Base-by-base conservation (phyloP, 345 rosid species). In the Abelmoschus esculentus region DNA sequence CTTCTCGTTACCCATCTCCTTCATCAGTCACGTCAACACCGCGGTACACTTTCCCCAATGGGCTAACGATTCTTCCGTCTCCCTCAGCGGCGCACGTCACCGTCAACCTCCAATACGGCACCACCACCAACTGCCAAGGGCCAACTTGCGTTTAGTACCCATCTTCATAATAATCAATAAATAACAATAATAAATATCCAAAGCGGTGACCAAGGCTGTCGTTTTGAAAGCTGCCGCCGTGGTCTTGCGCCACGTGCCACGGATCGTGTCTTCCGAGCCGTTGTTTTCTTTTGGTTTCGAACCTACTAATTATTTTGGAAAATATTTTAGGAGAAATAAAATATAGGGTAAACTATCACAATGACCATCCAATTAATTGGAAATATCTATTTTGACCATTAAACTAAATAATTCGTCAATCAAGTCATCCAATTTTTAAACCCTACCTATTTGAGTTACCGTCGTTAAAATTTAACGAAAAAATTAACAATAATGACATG, bases 261-360 rank as follows among this genome's bases (percentile, higher is more conserved):
- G 80, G 75, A 73, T 77, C 84, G 10, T 73, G 83, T 77, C 76
- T 46, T 54, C 67, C 18, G 53, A 49, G 0, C 53, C 53, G 5
- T 14, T 13, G 13, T 14, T 49, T 49, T 14, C 12, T 49, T 49
- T 49, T 0, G 56, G n/a, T n/a, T 6, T n/a, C 22, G 56, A 52
- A 6, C 56, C 56, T 15, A 17, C 22, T 6, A 52, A 46, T 9
- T 10, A 46, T 46, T 46, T 46, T 46, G n/a, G n/a, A n/a, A n/a
- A n/a, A n/a, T n/a, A n/a, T n/a, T n/a, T n/a, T n/a, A n/a, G n/a
- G n/a, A n/a, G n/a, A n/a, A n/a, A n/a, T n/a, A n/a, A n/a, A n/a
- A n/a, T n/a, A n/a, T n/a, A n/a, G n/a, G n/a, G n/a, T n/a, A n/a
- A n/a, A n/a, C n/a, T n/a, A n/a, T n/a, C n/a, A n/a, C n/a, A n/a